Percentiles rank a stretch among this genome's conserved stretches.
phyloP scores from a whole-genome alignment of 106 monocot species.

The Phalaenopsis equestris region DNA sequence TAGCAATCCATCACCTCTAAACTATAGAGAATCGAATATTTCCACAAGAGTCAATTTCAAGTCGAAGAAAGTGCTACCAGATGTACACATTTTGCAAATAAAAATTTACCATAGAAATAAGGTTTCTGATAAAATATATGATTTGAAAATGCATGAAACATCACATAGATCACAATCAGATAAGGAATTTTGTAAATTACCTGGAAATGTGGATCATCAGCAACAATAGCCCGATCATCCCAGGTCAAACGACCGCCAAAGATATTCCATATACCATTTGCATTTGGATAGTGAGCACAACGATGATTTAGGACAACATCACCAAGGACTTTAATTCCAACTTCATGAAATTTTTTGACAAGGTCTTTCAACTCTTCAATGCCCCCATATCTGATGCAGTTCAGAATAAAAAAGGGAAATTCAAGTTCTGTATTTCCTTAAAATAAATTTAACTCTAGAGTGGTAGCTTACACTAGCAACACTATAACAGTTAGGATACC shows the following conservation, averaged over 20 bases:
- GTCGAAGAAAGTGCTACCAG: neutral
- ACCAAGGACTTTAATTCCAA: constrained; percentile 79
- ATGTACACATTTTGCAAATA: neutral
- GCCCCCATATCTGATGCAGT: constrained; percentile 68
- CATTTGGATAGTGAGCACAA: constrained; percentile 76
- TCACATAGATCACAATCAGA: neutral
- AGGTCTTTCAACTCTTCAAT: constrained; percentile 74
- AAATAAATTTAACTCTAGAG: neutral
- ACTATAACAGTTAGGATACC: neutral
- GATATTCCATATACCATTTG: constrained; percentile 88
- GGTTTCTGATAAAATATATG: neutral
- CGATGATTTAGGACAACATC: constrained; percentile 97
- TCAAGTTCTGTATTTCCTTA: neutral
- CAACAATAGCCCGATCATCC: constrained; percentile 91
- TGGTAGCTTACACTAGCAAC: neutral
- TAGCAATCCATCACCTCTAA: neutral
- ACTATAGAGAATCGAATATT: neutral
- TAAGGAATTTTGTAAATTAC: constrained; percentile 14
- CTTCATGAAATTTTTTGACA: constrained; percentile 68
- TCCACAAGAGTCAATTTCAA: neutral
- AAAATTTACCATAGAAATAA: neutral
- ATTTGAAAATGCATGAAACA: neutral
- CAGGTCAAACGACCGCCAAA: constrained; percentile 90
- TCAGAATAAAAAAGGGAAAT: constrained; percentile 11
- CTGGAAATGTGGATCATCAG: constrained; percentile 99